phyloP scores from a whole-genome alignment of 1,284 basidiomycete genomes.

The Ceratobasidium sp. region DNA sequence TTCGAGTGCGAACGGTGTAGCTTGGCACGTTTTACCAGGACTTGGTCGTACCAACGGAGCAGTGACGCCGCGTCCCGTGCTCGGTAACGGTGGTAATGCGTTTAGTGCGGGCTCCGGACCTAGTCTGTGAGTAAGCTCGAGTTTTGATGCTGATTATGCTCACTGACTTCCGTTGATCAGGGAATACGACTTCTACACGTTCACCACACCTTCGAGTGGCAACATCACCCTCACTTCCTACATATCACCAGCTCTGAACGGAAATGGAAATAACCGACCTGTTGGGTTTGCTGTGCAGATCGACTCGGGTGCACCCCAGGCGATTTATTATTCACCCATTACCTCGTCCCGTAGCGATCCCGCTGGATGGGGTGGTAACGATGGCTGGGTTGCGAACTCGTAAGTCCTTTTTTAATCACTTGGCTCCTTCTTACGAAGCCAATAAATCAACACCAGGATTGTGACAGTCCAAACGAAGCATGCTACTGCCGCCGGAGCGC shows the following conservation, averaged over 20 bases:
- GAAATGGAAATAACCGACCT: constrained; percentile 67
- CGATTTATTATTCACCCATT: constrained; percentile 68
- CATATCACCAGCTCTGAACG: constrained; percentile 74
- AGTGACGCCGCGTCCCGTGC: constrained; percentile 72
- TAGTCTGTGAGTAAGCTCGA: constrained; percentile 63
- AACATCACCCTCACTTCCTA: constrained; percentile 65
- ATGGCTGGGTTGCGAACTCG: constrained; percentile 70
- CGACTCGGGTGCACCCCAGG: constrained; percentile 62
- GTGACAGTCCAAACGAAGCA: constrained; percentile 62
- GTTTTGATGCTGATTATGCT: not conserved
- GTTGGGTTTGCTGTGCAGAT: constrained; percentile 71
- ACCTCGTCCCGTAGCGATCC: constrained; percentile 68
- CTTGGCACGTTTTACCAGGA: constrained; percentile 72
- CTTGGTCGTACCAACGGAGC: constrained; percentile 72
- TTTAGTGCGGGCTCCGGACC: constrained; percentile 75
- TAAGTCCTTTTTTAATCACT: not conserved
- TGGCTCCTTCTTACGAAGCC: not conserved
- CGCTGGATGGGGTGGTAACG: constrained; percentile 63
- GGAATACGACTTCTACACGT: constrained; percentile 77
- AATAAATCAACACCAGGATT: constrained; percentile 52
- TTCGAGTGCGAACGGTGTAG: constrained; percentile 66
- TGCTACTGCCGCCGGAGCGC: constrained; percentile 65
- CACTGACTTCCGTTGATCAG: constrained; percentile 53
- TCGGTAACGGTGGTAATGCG: constrained; percentile 65
- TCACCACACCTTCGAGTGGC: constrained; percentile 64